Percentiles rank a stretch among this genome's conserved stretches.
phyloP scores from a whole-genome alignment of 1,139 yeast genomes.

The Hansenula sp. region DNA sequence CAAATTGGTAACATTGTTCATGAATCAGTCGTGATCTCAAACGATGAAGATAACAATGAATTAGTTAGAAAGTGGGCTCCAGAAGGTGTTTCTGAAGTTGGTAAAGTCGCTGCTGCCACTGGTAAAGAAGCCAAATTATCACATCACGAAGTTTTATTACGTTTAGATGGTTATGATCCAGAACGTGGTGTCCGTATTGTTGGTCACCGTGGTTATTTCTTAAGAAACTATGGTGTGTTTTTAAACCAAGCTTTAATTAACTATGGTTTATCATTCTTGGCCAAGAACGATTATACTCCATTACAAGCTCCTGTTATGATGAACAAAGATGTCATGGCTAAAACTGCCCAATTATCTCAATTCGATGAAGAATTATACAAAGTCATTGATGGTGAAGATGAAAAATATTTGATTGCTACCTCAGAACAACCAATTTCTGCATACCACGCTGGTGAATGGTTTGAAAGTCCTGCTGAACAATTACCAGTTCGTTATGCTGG shows the following conservation, averaged over 20 bases:
- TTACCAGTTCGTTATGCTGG: constrained; percentile 96
- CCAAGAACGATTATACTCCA: constrained; percentile 78
- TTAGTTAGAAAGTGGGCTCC: constrained; percentile 88
- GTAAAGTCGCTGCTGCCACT: constrained; percentile 65
- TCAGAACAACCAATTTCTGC: constrained; percentile 99
- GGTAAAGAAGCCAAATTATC: constrained; percentile 78
- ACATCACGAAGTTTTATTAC: constrained; percentile 90
- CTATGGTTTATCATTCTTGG: constrained; percentile 85
- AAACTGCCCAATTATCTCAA: constrained; percentile 96
- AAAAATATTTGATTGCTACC: constrained; percentile 95
- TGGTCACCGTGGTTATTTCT: constrained; percentile 98
- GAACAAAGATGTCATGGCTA: constrained; percentile 99
- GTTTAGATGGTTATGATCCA: constrained; percentile 97
- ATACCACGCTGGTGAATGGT: constrained; percentile 97
- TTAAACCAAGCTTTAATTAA: constrained; percentile 96
- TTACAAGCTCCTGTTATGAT: constrained; percentile 99
- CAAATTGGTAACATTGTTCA: constrained; percentile 93
- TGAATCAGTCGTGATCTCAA: constrained; percentile 80
- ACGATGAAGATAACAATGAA: constrained; percentile 88
- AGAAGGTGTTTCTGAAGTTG: constrained; percentile 48
- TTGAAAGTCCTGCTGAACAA: constrained; percentile 95
- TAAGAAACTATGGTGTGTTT: constrained; percentile 93
- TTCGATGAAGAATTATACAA: constrained; percentile 97
- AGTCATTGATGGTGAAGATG: constrained; percentile 95
- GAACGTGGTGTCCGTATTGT: constrained; percentile 98